These are phyloP conservation scores for Biancaea sappan DNA, from an alignment of 306 rosid genomes.

Conservation along the genomic window DNA sequence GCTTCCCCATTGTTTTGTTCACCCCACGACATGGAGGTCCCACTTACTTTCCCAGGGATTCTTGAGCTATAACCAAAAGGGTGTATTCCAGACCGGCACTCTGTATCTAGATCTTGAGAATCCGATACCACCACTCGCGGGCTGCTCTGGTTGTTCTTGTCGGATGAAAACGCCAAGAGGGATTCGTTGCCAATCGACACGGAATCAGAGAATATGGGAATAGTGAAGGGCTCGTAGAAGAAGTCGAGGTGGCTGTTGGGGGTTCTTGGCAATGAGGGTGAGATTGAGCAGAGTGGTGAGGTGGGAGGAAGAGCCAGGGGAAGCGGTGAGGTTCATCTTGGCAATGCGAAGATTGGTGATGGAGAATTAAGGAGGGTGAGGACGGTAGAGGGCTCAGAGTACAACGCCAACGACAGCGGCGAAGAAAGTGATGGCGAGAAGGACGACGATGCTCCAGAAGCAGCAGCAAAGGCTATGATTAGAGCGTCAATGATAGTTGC, in stretches of 20 bases:
- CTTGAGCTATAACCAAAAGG: too few relatives aligned
- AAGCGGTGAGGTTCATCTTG: constrained; percentile 68
- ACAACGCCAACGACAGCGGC: constrained; percentile 72
- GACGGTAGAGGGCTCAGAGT: constrained; percentile 82
- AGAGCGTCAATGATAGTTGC: constrained; percentile 63
- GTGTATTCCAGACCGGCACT: too few relatives aligned
- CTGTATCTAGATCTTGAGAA: constrained; percentile 70
- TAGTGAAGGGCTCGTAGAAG: constrained; percentile 69
- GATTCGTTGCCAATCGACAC: constrained; percentile 78
- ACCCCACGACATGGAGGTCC: too few relatives aligned
- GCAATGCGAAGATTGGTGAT: constrained; percentile 79
- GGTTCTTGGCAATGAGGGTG: constrained; percentile 73
- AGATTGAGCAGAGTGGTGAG: constrained; percentile 72
- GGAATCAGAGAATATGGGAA: constrained; percentile 45
- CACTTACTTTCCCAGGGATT: too few relatives aligned
- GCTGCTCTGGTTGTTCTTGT: constrained; percentile 68
- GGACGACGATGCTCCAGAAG: constrained; percentile 74
- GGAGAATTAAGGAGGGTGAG: constrained; percentile 87
- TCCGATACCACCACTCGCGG: constrained; percentile 50
- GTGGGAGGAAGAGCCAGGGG: constrained; percentile 72
- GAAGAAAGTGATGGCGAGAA: constrained; percentile 57
- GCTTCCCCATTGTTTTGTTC: too few relatives aligned
- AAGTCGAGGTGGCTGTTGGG: constrained; percentile 79
- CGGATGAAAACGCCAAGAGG: constrained; percentile 61
- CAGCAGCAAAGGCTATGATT: constrained; percentile 74